phyloP scores from a whole-genome alignment of 768 basidiomycete genomes.

The Leccinum rimulosum region DNA sequence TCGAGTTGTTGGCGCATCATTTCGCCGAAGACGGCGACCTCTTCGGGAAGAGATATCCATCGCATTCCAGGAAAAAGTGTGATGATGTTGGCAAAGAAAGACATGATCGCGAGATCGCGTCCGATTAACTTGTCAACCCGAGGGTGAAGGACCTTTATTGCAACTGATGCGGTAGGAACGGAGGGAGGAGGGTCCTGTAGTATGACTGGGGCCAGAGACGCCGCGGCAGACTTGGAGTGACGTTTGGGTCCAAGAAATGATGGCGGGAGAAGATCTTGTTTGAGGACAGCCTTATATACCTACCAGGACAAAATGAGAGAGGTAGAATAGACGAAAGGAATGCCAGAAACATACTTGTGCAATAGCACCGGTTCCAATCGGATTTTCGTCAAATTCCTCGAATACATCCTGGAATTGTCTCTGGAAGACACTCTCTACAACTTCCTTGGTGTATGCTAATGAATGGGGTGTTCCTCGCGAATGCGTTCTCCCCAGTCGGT shows the following conservation, averaged over 20 bases:
- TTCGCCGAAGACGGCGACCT: constrained; percentile 88
- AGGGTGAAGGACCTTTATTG: constrained; percentile 95
- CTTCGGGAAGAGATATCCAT: constrained; percentile 95
- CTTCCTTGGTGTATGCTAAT: constrained; percentile 70
- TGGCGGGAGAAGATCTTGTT: constrained; percentile 79
- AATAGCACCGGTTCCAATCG: constrained; percentile 98
- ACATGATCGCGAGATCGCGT: constrained; percentile 94
- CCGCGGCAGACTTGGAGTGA: constrained; percentile 42
- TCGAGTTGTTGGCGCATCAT: constrained; percentile 98
- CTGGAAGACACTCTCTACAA: constrained; percentile 83
- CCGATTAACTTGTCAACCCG: constrained; percentile 75
- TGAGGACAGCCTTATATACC: constrained; percentile 89
- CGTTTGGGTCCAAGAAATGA: constrained; percentile 80
- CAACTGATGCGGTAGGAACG: constrained; percentile 83
- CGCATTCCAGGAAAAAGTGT: constrained; percentile 87
- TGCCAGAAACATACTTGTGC: constrained; percentile 57
- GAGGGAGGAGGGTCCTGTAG: constrained; percentile 58
- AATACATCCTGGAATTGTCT: constrained; percentile 86
- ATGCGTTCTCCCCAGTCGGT: constrained; percentile 80
- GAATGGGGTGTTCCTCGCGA: constrained; percentile 84
- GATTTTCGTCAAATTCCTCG: constrained; percentile 78
- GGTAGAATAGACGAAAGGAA: neutral
- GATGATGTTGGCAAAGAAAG: constrained; percentile 80
- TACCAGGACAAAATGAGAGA: constrained; percentile 25
- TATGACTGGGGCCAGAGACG: constrained; percentile 51